These are phyloP conservation scores for Hypomontagnella submonticulosa DNA, from an alignment of 495 filamentous ascomycete genomes.

Conservation along the genomic window DNA sequence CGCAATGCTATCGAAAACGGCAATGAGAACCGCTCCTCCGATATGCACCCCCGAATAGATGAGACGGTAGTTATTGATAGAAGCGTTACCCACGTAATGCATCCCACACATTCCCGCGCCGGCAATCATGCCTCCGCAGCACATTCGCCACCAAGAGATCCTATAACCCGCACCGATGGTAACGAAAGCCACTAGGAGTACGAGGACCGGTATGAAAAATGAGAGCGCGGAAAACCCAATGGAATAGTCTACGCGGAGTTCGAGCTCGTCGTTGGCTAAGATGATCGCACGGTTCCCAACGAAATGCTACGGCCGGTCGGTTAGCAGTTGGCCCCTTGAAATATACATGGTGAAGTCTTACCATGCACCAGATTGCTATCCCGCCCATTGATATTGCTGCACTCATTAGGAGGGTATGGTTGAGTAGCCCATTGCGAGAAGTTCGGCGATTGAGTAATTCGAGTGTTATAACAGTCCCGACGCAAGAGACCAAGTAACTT, in stretches of 20 bases:
- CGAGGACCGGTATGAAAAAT: conserved; percentile 81
- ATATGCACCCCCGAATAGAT: conserved; percentile 67
- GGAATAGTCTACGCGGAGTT: conserved; percentile 79
- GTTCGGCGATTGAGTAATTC: conserved; percentile 84
- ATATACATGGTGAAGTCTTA: conserved; percentile 32
- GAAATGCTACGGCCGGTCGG: conserved; percentile 67
- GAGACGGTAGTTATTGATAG: conserved; percentile 80
- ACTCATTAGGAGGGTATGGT: conserved; percentile 76
- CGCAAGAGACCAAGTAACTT: conserved; percentile 80
- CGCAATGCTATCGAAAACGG: conserved; percentile 71
- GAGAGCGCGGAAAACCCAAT: conserved; percentile 78
- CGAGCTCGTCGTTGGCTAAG: conserved; percentile 67
- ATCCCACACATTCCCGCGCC: conserved; percentile 84
- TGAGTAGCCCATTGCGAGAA: conserved; percentile 71
- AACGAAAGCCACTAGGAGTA: conserved; percentile 77
- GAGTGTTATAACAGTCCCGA: conserved; percentile 80
- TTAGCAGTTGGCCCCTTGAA: conserved; percentile 1
- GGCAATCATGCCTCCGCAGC: conserved; percentile 71
- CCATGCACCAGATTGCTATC: conserved; percentile 75
- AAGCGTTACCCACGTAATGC: conserved; percentile 89
- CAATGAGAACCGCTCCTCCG: conserved; percentile 76
- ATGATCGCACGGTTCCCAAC: conserved; percentile 84
- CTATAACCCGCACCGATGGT: conserved; percentile 66
- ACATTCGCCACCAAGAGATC: conserved; percentile 66
- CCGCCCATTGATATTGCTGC: conserved; percentile 83